Base-by-base conservation (phyloP, 2,329 filamentous ascomycete genomes). In the Pyrenochaeta sp. region DNA sequence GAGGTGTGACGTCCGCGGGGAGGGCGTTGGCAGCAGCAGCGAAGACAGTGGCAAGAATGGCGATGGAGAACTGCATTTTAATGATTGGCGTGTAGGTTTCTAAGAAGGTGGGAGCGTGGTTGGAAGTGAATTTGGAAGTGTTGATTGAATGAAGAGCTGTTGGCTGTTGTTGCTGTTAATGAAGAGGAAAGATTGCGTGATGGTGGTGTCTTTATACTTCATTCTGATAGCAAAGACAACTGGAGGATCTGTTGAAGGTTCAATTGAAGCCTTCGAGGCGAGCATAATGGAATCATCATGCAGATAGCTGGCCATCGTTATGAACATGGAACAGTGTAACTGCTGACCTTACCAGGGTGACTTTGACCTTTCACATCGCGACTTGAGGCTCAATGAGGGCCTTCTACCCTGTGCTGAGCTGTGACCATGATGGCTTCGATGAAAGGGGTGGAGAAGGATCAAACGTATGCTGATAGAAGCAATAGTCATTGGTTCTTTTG, bases 61-160 rank as follows among this genome's bases (percentile, higher is more conserved):
- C 37, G 62, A 68, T 50, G 56, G 72, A 69, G 70, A 75, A 72
- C 58, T 73, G 72, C 72, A 75, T 74, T 25, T 66, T 71, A 61
- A 50, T 44, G 55, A 57, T 56, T 34, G 43, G 52, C 52, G 36
- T 59, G 47, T 60, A 32, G 42, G 52, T 34, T 51, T 40, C 22
- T 25, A n/a, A n/a, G 40, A 44, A 5, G 3, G 9, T 10, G 19
- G 7, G 25, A 27, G 40, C 19, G 19, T 19, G 22, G 12, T 42
- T 36, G 6, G 32, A 25, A 22, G 39, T 19, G 39, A 22, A 12
- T 22, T 10, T 44, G 40, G 22, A 24, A 25, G 13, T 10, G 13
- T 10, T 19, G 39, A 12, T 40, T 25, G 40, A 25, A 27, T 4
- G 39, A 42, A 25, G 24, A 42, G n/a, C n/a, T 19, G 24, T 13